Evolutionary conservation across 176 grass and related monocot species (phyloP), one percentile per base, ranked within the genome.

Genomic region (Oryza glumipatula): DNA sequence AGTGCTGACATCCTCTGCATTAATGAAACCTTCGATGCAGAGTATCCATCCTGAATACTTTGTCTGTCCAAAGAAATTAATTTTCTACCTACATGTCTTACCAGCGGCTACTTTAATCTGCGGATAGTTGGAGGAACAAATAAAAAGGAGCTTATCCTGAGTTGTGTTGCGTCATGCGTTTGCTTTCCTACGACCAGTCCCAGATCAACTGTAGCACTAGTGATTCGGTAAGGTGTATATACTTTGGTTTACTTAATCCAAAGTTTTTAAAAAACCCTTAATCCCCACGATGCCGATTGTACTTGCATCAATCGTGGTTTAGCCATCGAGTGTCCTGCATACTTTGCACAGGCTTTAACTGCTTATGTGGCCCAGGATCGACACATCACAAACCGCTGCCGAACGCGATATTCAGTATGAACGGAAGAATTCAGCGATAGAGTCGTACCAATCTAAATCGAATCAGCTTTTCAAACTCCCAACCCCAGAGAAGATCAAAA

Each of bases 341-440:
- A 43, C 43, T 44, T 44, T 10, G 43, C 9, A 44, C 9, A 44
- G 43, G 8, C 43, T 44, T 44, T 44, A 54, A 19, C 5, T 54
- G 51, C 51, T 54, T 19, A 19, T 7, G 51, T 54, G 51, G 51
- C 6, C 5, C 51, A 54, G 54, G 36, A 52, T 52, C 4, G 5
- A 52, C 49, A 16, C 6, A 9, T 38, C 36, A 38, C 36, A 38
- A 38, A 38, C 6, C 19, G 54, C 17, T 19, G 54, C 17, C 5
- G 48, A 9, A 70, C 21, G 19, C 32, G 26, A 48, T 9, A 11
- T 12, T 72, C 83, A 63, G 52, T 78, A 63, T 85, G 83, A 78
- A 78, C 38, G 67, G 67, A 78, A 72, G 51, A 39, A 65, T 13
- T 17, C 58, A 2, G n/a, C 8, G 11, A 48, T 24, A 12, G 4